Evolutionary conservation across 2,329 filamentous ascomycete genomes (phyloP).

Genomic region (Hypoxylon sp.): DNA sequence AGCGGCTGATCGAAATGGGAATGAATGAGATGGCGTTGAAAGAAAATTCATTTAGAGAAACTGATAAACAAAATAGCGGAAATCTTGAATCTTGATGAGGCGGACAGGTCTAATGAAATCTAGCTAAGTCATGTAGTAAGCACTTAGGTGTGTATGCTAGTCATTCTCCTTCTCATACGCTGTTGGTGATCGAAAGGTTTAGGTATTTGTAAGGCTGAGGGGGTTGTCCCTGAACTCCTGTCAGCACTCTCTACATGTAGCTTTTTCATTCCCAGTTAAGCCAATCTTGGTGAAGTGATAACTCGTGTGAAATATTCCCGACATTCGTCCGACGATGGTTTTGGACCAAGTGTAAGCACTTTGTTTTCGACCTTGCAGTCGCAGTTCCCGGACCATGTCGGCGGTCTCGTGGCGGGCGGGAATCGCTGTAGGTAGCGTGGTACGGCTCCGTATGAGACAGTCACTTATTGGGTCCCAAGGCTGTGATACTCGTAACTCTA

Average conservation of each 20-base stretch:
- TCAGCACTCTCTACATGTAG: slow-evolving; percentile 36
- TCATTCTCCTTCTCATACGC: slow-evolving; percentile 18
- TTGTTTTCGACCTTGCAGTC: slow-evolving; percentile 38
- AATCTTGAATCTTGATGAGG: slow-evolving; percentile 2
- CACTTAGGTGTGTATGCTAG: slow-evolving; percentile 34
- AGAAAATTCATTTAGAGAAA: slow-evolving; percentile 14
- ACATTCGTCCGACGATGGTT: slow-evolving; percentile 33
- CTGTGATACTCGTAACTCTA: slow-evolving; percentile 23
- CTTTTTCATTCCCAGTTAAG: slow-evolving; percentile 2
- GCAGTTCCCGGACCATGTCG: slow-evolving; percentile 33
- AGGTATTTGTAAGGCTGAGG: slow-evolving; percentile 30
- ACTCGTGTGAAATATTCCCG: slow-evolving; percentile 20
- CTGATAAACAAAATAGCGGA: slow-evolving; percentile 17
- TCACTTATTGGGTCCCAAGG: slow-evolving; percentile 21
- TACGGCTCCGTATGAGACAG: slow-evolving; percentile 18
- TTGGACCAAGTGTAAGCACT: slow-evolving; percentile 36
- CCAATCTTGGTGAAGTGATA: slow-evolving; percentile 8
- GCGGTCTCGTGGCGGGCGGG: slow-evolving; percentile 29
- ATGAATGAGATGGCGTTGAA: slow-evolving; percentile 20
- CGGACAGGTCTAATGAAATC: slow-evolving; percentile 1
- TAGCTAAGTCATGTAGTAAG: slow-evolving; percentile 28
- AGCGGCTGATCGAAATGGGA: slow-evolving; percentile 24
- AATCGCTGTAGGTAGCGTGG: slow-evolving; percentile 19
- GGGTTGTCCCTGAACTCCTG: slow-evolving; percentile 21
- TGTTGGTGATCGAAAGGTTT: slow-evolving; percentile 11